phyloP scores from a whole-genome alignment of 805 yeast species.

The Wickerhamiella kazuoi region DNA sequence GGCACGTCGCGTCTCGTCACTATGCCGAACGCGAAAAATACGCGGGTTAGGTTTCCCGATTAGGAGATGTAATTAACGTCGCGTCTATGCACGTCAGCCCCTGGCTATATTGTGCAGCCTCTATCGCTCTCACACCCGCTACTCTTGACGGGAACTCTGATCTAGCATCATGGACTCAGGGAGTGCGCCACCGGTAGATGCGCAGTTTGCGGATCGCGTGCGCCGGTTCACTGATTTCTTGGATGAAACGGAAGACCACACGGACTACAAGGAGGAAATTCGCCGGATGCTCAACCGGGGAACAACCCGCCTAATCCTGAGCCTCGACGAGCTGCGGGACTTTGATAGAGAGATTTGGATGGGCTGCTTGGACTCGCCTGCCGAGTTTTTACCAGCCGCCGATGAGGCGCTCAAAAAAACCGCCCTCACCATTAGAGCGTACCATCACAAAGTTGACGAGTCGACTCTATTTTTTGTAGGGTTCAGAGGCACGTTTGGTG shows the following conservation, averaged over 20 bases:
- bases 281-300: slow-evolving; percentile 54
- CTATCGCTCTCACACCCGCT: background rate
- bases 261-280: slow-evolving; percentile 53
- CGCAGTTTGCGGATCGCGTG: slow-evolving; percentile 56
- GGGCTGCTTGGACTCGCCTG: slow-evolving; percentile 59
- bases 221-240: slow-evolving; percentile 79
- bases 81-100: too few relatives aligned
- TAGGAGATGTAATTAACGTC: background rate
- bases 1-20: too few relatives aligned
- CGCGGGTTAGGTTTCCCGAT: background rate
- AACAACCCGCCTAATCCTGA: slow-evolving; percentile 47
- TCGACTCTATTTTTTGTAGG: slow-evolving; percentile 55
- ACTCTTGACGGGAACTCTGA: background rate
- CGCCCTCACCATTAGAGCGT: slow-evolving; percentile 52
- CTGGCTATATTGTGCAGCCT: too few relatives aligned
- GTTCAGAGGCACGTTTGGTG: slow-evolving; percentile 83
- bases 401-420: slow-evolving; percentile 73
- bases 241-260: slow-evolving; percentile 35
- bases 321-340: slow-evolving; percentile 74
- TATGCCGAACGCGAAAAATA: background rate
- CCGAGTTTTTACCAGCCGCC: slow-evolving; percentile 76
- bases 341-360: slow-evolving; percentile 64
- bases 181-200: slow-evolving; percentile 11
- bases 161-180: background rate
- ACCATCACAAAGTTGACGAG: slow-evolving; percentile 37